These are phyloP conservation scores for Capsicum pubescens DNA, from an alignment of 257 asterid species.

Conservation along the genomic window DNA sequence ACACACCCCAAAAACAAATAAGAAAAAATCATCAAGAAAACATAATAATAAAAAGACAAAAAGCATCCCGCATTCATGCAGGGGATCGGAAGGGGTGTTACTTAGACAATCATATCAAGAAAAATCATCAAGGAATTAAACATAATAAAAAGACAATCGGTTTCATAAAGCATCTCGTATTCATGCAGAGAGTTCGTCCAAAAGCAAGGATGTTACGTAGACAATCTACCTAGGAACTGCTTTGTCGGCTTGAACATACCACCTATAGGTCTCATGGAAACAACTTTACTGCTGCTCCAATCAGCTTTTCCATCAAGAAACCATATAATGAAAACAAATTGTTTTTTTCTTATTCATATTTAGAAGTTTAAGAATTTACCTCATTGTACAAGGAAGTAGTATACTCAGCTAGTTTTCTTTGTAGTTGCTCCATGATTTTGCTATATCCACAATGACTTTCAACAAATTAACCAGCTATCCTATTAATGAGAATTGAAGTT, in stretches of 20 bases:
- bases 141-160: no score
- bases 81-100: no score
- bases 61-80: not conserved
- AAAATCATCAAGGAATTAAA: no score
- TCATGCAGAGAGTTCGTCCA: no score
- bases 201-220: no score
- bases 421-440: conserved; percentile 40
- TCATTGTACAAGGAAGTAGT: conserved; percentile 43
- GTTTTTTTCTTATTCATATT: not conserved
- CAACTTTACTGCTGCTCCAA: not conserved
- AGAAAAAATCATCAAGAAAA: not conserved
- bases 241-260: no score
- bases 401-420: conserved; percentile 42
- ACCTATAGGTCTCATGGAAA: not conserved
- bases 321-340: not conserved
- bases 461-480: not conserved
- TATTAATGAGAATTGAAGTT: not conserved
- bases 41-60: not conserved
- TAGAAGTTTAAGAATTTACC: conserved; percentile 24
- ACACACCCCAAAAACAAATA: not conserved
- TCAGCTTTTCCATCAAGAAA: not conserved
- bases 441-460: not conserved
- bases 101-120: no score
- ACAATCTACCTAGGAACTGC: no score
- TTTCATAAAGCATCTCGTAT: no score